Base-by-base conservation (phyloP, 1,284 basidiomycete species). In the Fereydounia khargensis region DNA sequence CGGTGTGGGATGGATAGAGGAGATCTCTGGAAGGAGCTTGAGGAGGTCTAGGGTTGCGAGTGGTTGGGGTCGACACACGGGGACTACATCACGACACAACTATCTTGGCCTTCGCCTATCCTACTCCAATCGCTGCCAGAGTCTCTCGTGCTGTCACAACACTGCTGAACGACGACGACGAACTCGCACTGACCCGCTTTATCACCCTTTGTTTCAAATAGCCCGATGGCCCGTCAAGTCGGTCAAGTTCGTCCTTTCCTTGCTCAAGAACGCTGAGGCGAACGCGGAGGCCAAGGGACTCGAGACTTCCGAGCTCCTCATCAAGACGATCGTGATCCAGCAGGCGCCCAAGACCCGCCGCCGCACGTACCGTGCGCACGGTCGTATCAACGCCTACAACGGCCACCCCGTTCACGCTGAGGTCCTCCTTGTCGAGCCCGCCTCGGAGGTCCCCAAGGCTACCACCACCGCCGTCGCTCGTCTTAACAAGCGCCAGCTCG, bases 321-420 rank as follows among this genome's bases (percentile, higher is more conserved):
- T 99, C 83, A 91, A 88, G 83, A 95, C 88, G 84, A 96, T 98
- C 69, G 88, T 90, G 66, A 91, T 98, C 57, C 88, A 99, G 79
- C 94, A 98, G 81, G 95, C 95, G 65, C 95, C 94, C 87, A 98
- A 98, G 90, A 99, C 95, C 78, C 91, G 91, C 79, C 90, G 95
- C 76, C 89, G 95, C 78, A 99, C 95, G 68, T 99, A 95, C 86
- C 91, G 95, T 80, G 95, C 95, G 42, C 90, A 92, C 80, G 89
- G 89, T 85, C 86, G 89, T 73, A 91, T 77, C 50, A 78, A 78
- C 68, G 76, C 77, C 27, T 78, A 76, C 69, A 87, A 90, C 80
- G 88, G 89, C 44, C 86, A 88, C 81, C 91, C 90, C 43, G 87
- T 86, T 79, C 95, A 99, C 78, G 87, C 98, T 67, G 95, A 99